Conservation (phyloP, 371 early-diverging fungal genomes). For the Globomyces sp. region DNA sequence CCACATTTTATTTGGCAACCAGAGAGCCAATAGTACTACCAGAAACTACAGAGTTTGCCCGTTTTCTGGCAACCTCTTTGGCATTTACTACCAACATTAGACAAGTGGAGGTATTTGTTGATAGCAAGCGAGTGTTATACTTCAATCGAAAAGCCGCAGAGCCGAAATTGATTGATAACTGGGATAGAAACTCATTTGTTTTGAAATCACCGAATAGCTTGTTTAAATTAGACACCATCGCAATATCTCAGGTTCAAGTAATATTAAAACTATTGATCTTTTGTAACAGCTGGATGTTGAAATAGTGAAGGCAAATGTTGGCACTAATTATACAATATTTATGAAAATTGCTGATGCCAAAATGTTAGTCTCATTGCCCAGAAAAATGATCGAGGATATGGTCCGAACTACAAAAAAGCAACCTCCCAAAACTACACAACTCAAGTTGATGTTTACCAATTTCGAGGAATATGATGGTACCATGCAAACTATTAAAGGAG, state of each 20-base stretch:
- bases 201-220: conserved; percentile 64
- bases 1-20: conserved; percentile 71
- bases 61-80: conserved; percentile 80
- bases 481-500: conserved; percentile 13
- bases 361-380: conserved; percentile 56
- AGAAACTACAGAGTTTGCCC: conserved; percentile 67
- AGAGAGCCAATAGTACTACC: conserved; percentile 77
- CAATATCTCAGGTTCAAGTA: conserved; percentile 54
- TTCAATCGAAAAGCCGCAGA: conserved; percentile 65
- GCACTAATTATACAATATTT: conserved; percentile 54
- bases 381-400: conserved; percentile 71
- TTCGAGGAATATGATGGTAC: conserved; percentile 68
- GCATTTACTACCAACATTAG: conserved; percentile 78
- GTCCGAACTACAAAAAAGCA: conserved; percentile 87
- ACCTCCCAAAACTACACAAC: conserved; percentile 71
- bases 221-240: conserved; percentile 57
- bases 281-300: conserved; percentile 58
- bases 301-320: conserved; percentile 34
- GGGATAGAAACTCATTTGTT: conserved; percentile 30
- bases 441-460: conserved; percentile 69
- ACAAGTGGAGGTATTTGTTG: conserved; percentile 63
- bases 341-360: conserved; percentile 67
- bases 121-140: conserved; percentile 57
- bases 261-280: no score
- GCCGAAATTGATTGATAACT: conserved; percentile 61